Base-by-base conservation (phyloP, 2,329 filamentous ascomycete species). In the Pestalotiopsis sp. region DNA sequence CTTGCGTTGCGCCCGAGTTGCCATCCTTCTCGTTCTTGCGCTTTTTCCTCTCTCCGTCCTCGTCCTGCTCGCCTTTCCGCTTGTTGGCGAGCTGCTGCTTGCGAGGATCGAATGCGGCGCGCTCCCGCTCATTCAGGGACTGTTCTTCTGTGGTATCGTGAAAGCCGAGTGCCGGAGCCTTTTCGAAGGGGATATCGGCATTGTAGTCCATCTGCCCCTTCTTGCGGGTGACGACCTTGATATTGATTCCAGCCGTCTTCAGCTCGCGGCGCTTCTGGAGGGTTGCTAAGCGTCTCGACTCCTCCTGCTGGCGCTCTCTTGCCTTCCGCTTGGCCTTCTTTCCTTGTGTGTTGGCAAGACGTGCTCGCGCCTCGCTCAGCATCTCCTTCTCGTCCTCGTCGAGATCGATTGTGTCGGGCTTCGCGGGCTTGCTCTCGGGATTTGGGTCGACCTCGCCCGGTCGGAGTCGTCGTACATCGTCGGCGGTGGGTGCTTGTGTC, bases 301-400 rank as follows among this genome's bases (percentile, higher is more conserved):
- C 95, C 79, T 99, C 96, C 74, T 99, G 88, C 79, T 98, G 95
- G 71, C 96, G 88, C 81, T 99, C 96, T 76, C 96, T 90, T 41
- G 96, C 96, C 86, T 99, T 99, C 74, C 96, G 87, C 86, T 99
- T 99, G 6, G 96, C 96, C 84, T 99, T 99, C 83, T 99, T 99
- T 79, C 96, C 96, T 82, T 98, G 96, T 12, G 96, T 98, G 77
- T 99, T 99, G 72, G 96, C 96, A 72, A 99, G 85, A 83, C 96
- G 94, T 68, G 96, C 96, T 78, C 96, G 93, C 74, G 96, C 96
- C 83, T 99, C 96, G 79, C 95, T 98, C 77, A 99, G 82, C 96
- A 99, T 99, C 82, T 99, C 96, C 84, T 99, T 98, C 82, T 99
- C 96, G 78, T 99, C 96, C 80, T 99, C 96, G 78, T 99, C 96